phyloP scores from a whole-genome alignment of 2,329 filamentous ascomycete genomes.

The Xylariaceae sp. region DNA sequence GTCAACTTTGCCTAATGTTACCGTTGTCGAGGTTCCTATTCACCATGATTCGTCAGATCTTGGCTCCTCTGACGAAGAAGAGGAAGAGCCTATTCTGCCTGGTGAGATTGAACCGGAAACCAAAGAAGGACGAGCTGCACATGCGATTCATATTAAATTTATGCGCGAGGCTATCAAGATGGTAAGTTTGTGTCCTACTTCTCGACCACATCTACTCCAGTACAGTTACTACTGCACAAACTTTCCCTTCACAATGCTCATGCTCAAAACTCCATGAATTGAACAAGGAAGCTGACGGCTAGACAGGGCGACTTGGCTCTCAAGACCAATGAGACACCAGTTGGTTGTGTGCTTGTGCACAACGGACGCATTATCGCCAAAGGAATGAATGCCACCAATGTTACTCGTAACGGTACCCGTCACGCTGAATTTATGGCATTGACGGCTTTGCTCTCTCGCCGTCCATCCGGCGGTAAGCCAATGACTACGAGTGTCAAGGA shows the following conservation, averaged over 20 bases:
- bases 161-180: constrained; percentile 84
- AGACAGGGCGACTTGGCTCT: constrained; percentile 77
- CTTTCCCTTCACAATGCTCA: no score
- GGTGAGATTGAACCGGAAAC: constrained; percentile 33
- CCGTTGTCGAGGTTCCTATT: constrained; percentile 25
- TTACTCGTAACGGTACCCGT: constrained; percentile 82
- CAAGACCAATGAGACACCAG: constrained; percentile 82
- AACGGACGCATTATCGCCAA: constrained; percentile 72
- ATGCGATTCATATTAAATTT: constrained; percentile 51
- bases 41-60: constrained; percentile 11
- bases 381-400: constrained; percentile 96
- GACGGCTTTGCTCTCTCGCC: constrained; percentile 47
- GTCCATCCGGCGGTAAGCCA: constrained; percentile 27
- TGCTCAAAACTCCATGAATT: not conserved
- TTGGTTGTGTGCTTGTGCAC: constrained; percentile 90
- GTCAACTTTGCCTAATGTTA: constrained; percentile 24
- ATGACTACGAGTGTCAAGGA: constrained; percentile 25
- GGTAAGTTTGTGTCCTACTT: constrained; percentile 48
- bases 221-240: no score
- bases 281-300: constrained; percentile 23
- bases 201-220: no score
- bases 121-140: constrained; percentile 36
- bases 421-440: constrained; percentile 95
- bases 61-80: no score
- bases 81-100: constrained; percentile 24